Conservation (phyloP, 2,329 filamentous ascomycete species). For the Fusarium fujikuroi region DNA sequence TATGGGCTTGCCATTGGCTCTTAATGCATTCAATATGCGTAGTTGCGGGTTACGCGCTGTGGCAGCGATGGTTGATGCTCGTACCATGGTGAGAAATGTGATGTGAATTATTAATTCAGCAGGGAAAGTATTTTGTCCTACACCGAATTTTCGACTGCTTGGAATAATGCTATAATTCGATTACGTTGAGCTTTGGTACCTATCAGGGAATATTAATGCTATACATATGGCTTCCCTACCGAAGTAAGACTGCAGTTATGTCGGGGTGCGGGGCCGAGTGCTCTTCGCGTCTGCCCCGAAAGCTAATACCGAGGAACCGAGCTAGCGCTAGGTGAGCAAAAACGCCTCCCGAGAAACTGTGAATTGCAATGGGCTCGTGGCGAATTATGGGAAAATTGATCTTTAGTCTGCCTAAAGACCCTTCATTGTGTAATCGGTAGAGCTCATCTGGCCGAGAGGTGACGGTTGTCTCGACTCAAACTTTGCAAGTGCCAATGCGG, state of each 20-base stretch:
- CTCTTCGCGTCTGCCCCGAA: not conserved
- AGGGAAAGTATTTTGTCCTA: no score
- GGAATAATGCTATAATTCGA: no score
- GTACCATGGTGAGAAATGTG: not conserved
- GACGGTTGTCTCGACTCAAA: no score
- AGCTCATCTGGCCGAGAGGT: no score
- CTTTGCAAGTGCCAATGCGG: no score
- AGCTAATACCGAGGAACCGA: not conserved
- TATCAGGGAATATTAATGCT: no score
- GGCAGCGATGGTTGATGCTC: not conserved
- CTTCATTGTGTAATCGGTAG: no score
- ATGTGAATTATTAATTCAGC: no score
- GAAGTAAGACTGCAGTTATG: not conserved
- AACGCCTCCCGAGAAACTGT: fast-evolving
- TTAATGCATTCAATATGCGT: not conserved
- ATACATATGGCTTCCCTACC: no score
- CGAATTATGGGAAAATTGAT: not conserved
- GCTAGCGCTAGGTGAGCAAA: not conserved
- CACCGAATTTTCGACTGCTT: no score
- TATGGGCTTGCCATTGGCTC: not conserved
- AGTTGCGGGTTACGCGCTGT: not conserved
- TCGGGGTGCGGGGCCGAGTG: not conserved
- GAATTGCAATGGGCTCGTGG: fast-evolving
- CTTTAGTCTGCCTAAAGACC: no score
- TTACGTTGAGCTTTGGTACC: no score